Evolutionary conservation across 2,329 filamentous ascomycete species (phyloP).

Genomic region (Beauveria rudraprayagi): DNA sequence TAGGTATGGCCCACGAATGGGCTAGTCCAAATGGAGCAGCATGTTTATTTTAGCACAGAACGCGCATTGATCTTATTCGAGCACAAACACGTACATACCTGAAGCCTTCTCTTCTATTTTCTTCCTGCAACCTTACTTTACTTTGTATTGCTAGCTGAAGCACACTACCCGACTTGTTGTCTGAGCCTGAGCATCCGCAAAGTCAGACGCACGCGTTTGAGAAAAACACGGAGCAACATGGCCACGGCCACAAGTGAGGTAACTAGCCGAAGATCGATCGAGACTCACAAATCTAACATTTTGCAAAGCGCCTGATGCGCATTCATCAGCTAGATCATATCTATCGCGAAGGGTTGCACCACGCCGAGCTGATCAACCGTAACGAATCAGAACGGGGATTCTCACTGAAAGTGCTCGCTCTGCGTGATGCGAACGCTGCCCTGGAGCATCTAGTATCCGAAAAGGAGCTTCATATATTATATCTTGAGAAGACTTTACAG

Average conservation of each 20-base stretch:
- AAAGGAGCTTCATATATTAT: not conserved
- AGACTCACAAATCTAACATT: not conserved
- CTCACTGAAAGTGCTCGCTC: slow-evolving; percentile 59
- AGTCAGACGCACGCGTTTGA: not conserved
- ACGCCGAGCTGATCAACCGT: slow-evolving; percentile 60
- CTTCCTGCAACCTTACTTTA: not conserved
- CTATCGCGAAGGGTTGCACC: slow-evolving; percentile 57
- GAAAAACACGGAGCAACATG: slow-evolving; percentile 7
- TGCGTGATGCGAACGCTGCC: slow-evolving; percentile 65
- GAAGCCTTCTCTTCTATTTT: not conserved
- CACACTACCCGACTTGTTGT: not conserved
- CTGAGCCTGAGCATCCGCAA: not conserved
- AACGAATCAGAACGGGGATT: slow-evolving; percentile 67
- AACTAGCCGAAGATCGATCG: not conserved
- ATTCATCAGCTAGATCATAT: slow-evolving; percentile 57
- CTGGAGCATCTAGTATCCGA: not conserved
- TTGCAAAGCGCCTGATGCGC: slow-evolving; percentile 33
- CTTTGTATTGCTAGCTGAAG: not conserved
- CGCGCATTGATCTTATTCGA: slow-evolving; percentile 3
- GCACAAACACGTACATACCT: not conserved
- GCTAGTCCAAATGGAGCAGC: not conserved
- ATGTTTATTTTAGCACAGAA: slow-evolving; percentile 5
- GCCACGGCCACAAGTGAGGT: slow-evolving; percentile 9
- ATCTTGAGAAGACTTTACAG: not conserved
- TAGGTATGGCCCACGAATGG: not conserved